phyloP scores from a whole-genome alignment of 179 eudicot species.

The Amaranthus tricolor region DNA sequence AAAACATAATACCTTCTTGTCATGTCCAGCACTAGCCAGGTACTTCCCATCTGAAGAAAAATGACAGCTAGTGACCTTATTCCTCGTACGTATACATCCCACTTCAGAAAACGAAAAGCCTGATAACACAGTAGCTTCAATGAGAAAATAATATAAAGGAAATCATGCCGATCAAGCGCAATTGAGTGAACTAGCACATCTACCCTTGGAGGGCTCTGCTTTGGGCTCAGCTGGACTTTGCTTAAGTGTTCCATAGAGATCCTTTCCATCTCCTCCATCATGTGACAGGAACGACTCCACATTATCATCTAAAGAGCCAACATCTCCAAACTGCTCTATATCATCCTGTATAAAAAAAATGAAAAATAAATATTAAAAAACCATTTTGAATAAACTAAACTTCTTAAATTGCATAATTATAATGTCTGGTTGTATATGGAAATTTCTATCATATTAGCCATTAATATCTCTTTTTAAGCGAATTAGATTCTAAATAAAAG shows the following conservation, averaged over 20 bases:
- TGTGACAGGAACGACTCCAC: conserved; percentile 78
- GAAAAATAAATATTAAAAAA: too few species aligned
- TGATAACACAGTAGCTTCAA: conserved; percentile 26
- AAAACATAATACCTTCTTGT: conserved; percentile 62
- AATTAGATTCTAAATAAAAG: too few species aligned
- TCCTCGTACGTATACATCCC: conserved; percentile 61
- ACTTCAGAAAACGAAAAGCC: conserved; percentile 85
- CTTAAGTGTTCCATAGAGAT: conserved; percentile 63
- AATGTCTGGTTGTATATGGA: background rate
- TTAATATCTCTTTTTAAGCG: too few species aligned
- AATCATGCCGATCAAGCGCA: conserved; percentile 6
- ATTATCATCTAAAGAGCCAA: conserved; percentile 82
- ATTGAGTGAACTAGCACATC: background rate
- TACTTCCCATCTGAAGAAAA: conserved; percentile 91
- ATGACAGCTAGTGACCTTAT: conserved; percentile 80
- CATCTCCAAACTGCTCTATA: conserved; percentile 86
- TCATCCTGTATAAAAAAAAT: conserved; percentile 56
- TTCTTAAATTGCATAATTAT: background rate
- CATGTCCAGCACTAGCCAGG: conserved; percentile 95
- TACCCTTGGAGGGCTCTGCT: conserved; percentile 85
- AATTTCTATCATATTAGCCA: background rate
- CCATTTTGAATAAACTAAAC: conserved; percentile 6
- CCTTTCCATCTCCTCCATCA: conserved; percentile 82
- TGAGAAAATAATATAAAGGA: background rate
- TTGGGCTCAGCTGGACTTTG: conserved; percentile 76